Evolutionary conservation across 1,284 basidiomycete species (phyloP).

Genomic region (Acaromyces ingoldii): DNA sequence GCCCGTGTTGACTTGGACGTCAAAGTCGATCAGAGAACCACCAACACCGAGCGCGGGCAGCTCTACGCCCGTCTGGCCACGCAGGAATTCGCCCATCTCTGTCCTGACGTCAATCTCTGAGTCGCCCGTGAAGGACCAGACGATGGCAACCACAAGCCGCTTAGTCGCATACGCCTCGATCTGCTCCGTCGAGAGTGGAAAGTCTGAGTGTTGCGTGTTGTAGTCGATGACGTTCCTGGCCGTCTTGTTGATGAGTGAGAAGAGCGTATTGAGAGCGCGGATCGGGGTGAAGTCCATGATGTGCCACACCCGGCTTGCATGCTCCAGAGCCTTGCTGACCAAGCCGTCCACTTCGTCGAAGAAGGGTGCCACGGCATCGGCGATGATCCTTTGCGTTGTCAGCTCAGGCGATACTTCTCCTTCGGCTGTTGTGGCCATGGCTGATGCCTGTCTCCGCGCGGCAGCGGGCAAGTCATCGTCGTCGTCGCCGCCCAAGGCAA

Average conservation of each 20-base stretch:
- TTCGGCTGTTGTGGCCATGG: slow-evolving; percentile 20
- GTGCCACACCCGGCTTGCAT: slow-evolving; percentile 78
- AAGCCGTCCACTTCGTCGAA: slow-evolving; percentile 67
- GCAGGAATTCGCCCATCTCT: slow-evolving; percentile 82
- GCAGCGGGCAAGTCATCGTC: slow-evolving; percentile 63
- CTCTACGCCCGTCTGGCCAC: slow-evolving; percentile 80
- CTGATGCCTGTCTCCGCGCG: slow-evolving; percentile 61
- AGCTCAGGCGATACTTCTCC: slow-evolving; percentile 62
- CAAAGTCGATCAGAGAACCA: slow-evolving; percentile 86
- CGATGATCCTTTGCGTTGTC: slow-evolving; percentile 68
- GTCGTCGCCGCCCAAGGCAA: slow-evolving; percentile 83
- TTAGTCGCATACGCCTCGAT: slow-evolving; percentile 86
- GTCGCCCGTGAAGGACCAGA: slow-evolving; percentile 98
- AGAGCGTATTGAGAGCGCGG: slow-evolving; percentile 87
- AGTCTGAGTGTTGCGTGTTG: slow-evolving; percentile 89
- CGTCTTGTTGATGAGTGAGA: slow-evolving; percentile 95
- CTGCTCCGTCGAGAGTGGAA: slow-evolving; percentile 76
- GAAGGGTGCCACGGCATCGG: slow-evolving; percentile 52
- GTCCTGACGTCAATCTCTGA: slow-evolving; percentile 82
- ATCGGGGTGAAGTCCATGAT: slow-evolving; percentile 97
- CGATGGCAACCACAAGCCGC: slow-evolving; percentile 82
- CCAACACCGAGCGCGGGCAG: slow-evolving; percentile 68
- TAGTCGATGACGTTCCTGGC: slow-evolving; percentile 90
- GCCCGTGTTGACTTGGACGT: slow-evolving; percentile 67
- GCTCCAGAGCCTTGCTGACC: slow-evolving; percentile 71